Evolutionary conservation across 768 basidiomycete genomes (phyloP), one percentile per base, ranked within the genome.

Genomic region (Phylloporus arenicola): DNA sequence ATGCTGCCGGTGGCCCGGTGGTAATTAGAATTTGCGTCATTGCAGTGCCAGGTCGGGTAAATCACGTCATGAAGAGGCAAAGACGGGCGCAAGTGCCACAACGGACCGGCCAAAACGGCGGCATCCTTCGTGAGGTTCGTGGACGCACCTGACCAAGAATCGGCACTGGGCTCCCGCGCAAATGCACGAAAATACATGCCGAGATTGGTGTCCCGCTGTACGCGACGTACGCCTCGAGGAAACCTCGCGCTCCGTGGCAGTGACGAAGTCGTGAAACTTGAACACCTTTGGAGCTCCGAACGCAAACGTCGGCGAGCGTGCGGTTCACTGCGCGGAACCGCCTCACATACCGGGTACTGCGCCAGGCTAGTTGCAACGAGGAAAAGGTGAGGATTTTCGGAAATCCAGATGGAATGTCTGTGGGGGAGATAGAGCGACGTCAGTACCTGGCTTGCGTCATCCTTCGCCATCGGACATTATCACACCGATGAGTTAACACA

Each of bases 171-270:
- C 29, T 34, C 30, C 43, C 45, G 39, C 10, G 20, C 22, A 24
- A 38, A 46, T 16, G 25, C 34, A 47, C n/a, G 24, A 29, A 51
- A 44, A 30, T 39, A 39, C 22, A 20, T 30, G 20, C 33, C 13
- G 34, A 29, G 29, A 22, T 29, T 17, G 43, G 25, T 33, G 46
- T 40, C 22, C 12, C 37, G 13, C 37, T 5, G 35, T 10, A 33
- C 29, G 48, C 33, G 45, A 22, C 35, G 53, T 25, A 43, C n/a
- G 56, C 65, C 65, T 69, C 60, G 57, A 67, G 67, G 63, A 12
- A 47, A 41, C 56, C 62, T 62, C 37, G 43, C 50, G 51, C 42
- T 24, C 33, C 42, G 55, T 57, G 65, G 65, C 68, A 27, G 55
- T 69, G 62, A 7, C 3, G 5, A 14, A 22, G 34, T 27, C 30